Base-by-base conservation (phyloP, 495 filamentous ascomycete genomes). In the Penicillium antarcticum region DNA sequence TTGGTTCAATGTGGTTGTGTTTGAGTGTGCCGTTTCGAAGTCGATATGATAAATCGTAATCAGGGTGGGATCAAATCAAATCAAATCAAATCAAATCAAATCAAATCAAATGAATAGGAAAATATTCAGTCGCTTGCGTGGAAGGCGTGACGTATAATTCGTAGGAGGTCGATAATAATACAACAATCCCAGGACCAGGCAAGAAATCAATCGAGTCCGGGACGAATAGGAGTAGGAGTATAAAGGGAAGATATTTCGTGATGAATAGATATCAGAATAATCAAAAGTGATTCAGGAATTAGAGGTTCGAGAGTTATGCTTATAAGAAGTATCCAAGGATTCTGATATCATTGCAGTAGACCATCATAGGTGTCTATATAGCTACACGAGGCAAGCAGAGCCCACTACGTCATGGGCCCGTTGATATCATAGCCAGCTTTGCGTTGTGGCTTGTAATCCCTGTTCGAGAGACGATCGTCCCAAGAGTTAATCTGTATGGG, bases 351-450 rank as follows among this genome's bases (percentile, higher is more conserved):
- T 53, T 13, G 45, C 26, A 33, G 16, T 32, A 26, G 8, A 45
- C 10, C 18, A 35, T 14, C 32, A 17, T n/a, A 31, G 37, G 40
- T 26, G 33, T 35, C 48, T 60, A 57, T 52, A 52, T 56, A 54
- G 11, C 37, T 40, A 36, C 18, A 58, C 42, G 16, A 46, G 37
- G 23, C 34, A 9, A 11, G 44, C 11, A 50, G 18, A 53, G 46
- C 39, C 36, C 19, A 48, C 56, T 58, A 62, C 61, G 61, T 65
- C 61, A 65, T 55, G 17, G 4, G 26, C 26, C 42, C 8, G 24
- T 55, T 59, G 61, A 59, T 65, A 65, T 62, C 61, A 65, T 26
- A 40, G 36, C n/a, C n/a, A n/a, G n/a, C 14, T 21, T 37, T 32
- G 7, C 18, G 11, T 31, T 14, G 18, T 4, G 31, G 34, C 14